These are phyloP conservation scores for Biscogniauxia sp. DNA, from an alignment of 2,329 filamentous ascomycete species.

Conservation along the genomic window DNA sequence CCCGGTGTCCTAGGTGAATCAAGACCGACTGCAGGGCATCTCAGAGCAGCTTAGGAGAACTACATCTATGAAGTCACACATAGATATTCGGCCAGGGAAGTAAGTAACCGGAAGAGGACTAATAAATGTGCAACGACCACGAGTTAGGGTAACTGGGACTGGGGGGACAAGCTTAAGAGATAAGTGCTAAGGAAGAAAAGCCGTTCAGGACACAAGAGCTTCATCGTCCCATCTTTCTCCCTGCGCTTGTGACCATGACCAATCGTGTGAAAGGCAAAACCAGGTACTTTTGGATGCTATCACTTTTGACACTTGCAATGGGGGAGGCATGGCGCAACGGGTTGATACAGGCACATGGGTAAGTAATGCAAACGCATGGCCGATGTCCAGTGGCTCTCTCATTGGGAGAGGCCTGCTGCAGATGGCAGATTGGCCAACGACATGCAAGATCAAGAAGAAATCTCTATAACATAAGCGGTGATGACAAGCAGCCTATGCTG, in stretches of 20 bases:
- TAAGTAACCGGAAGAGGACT: conserved; percentile 18
- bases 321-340: conserved; percentile 21
- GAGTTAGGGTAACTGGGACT: conserved; percentile 10
- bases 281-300: conserved; percentile 22
- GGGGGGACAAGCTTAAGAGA: conserved; percentile 12
- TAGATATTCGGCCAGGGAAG: conserved; percentile 16
- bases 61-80: conserved; percentile 17
- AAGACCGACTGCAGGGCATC: conserved; percentile 9
- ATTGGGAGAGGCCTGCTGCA: conserved; percentile 11
- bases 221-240: conserved; percentile 12
- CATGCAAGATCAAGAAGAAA: conserved; percentile 2
- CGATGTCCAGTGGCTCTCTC: conserved; percentile 11
- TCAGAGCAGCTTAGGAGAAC: conserved; percentile 1
- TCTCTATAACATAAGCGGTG: conserved; percentile 4
- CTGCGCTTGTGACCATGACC: conserved; percentile 8
- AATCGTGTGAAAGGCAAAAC: conserved; percentile 3
- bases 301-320: conserved; percentile 18
- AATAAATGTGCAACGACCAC: conserved; percentile 18
- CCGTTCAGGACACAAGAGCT: conserved; percentile 17
- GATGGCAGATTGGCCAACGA: conserved; percentile 4
- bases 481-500: not conserved
- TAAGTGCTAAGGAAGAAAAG: conserved; percentile 19
- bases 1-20: conserved; percentile 7
- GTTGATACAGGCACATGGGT: conserved; percentile 23
- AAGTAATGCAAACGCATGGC: conserved; percentile 26